A percentile compares a stretch with the other conserved stretches of the same genome.
Evolutionary conservation across 1,139 yeast species (phyloP).

Genomic region (Meyerozyma smithsonii): DNA sequence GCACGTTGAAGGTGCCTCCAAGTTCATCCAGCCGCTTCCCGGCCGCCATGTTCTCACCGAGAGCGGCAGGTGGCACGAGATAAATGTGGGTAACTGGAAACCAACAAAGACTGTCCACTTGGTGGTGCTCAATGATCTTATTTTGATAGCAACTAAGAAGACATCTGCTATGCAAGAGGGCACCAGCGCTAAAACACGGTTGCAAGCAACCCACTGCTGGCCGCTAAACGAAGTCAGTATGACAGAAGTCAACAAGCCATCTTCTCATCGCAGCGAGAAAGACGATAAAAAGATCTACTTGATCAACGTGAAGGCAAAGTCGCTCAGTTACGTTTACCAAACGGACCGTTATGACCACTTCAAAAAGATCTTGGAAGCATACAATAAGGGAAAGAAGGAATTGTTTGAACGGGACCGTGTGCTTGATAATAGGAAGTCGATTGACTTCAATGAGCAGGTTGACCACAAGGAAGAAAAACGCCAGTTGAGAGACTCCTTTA

Average conservation of each 20-base stretch:
- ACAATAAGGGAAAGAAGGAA: constrained; percentile 63
- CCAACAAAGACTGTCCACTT: constrained; percentile 73
- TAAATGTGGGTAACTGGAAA: constrained; percentile 84
- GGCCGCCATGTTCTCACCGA: constrained; percentile 81
- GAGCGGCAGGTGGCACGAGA: constrained; percentile 82
- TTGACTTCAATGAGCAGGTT: constrained; percentile 13
- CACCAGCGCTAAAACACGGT: constrained; percentile 24
- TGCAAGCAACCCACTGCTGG: constrained; percentile 79
- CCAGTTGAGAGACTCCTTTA: constrained; percentile 36
- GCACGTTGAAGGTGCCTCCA: constrained; percentile 89
- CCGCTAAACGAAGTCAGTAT: constrained; percentile 60
- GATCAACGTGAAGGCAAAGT: constrained; percentile 43
- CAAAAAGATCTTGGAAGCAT: constrained; percentile 52
- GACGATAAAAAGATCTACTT: constrained; percentile 31
- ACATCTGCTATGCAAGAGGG: constrained; percentile 24
- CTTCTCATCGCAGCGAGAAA: constrained; percentile 7
- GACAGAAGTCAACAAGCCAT: constrained; percentile 28
- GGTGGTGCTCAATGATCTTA: constrained; percentile 71
- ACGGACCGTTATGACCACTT: constrained; percentile 62
- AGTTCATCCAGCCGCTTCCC: constrained; percentile 67
- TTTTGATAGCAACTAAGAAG: constrained; percentile 68
- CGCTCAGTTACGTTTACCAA: constrained; percentile 56
- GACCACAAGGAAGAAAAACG: constrained; percentile 32
- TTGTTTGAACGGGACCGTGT: constrained; percentile 45
- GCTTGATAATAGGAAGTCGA: constrained; percentile 24